These are phyloP conservation scores for Tulasnella sp. DNA, from an alignment of 768 basidiomycete genomes.

Conservation along the genomic window DNA sequence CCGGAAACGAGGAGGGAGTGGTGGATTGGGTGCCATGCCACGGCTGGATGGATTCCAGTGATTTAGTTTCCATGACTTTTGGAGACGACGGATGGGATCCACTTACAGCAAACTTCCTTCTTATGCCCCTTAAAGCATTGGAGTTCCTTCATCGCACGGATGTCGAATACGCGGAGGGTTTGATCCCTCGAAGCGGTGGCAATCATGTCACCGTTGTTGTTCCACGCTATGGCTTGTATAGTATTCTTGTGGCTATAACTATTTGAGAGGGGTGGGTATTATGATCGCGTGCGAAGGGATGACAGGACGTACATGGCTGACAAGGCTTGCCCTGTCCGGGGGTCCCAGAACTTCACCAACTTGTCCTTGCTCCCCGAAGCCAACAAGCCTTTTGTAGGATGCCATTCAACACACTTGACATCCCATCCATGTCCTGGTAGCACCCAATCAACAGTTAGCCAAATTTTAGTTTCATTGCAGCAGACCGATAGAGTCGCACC, in stretches of 20 bases:
- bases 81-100: background rate
- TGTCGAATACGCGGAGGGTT: constrained; percentile 91
- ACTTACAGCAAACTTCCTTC: constrained; percentile 46
- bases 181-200: constrained; percentile 94
- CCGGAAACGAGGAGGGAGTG: constrained; percentile 79
- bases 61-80: background rate
- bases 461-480: background rate
- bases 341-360: constrained; percentile 99
- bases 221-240: constrained; percentile 87
- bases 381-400: constrained; percentile 89
- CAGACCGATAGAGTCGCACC: constrained; percentile 35
- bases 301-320: constrained; percentile 77
- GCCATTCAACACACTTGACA: constrained; percentile 98
- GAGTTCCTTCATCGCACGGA: constrained; percentile 95
- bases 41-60: constrained; percentile 39
- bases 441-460: background rate
- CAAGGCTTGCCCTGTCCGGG: constrained; percentile 79
- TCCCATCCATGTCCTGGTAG: constrained; percentile 91
- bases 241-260: constrained; percentile 98
- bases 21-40: constrained; percentile 94
- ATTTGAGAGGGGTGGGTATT: background rate
- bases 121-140: constrained; percentile 90
- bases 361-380: constrained; percentile 97
- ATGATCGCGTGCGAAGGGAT: too few species aligned
- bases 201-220: constrained; percentile 85